phyloP scores from a whole-genome alignment of 2,329 filamentous ascomycete genomes.

The Xylariales sp. region DNA sequence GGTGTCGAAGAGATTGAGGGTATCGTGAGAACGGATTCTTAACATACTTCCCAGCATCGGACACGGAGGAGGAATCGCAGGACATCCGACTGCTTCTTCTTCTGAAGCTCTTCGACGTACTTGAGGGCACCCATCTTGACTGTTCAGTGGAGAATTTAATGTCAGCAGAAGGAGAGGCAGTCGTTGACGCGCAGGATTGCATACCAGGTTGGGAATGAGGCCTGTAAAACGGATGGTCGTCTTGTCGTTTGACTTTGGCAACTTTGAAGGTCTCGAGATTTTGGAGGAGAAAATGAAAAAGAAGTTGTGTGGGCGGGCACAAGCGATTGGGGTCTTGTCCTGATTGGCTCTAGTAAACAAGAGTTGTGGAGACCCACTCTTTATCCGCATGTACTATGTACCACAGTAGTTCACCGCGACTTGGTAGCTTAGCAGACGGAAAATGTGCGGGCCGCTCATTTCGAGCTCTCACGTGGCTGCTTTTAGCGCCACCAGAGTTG shows the following conservation, averaged over 20 bases:
- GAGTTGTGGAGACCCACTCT: neutral
- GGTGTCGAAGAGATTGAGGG: no score
- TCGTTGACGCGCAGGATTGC: slow-evolving; percentile 10
- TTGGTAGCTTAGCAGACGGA: no score
- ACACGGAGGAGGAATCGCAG: slow-evolving; percentile 99
- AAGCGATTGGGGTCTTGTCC: slow-evolving; percentile 22
- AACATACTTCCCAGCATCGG: slow-evolving; percentile 99
- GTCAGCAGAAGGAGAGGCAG: slow-evolving; percentile 17
- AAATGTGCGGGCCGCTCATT: no score
- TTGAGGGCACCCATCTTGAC: slow-evolving; percentile 98
- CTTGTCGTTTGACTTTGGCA: slow-evolving; percentile 24
- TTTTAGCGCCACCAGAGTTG: no score
- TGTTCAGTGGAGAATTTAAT: slow-evolving; percentile 23
- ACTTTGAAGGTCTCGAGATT: slow-evolving; percentile 16
- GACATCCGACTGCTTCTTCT: slow-evolving; percentile 99
- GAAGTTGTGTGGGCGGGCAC: slow-evolving; percentile 22
- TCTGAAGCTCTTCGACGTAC: slow-evolving; percentile 99
- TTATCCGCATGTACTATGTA: neutral
- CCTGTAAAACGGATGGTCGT: slow-evolving; percentile 31
- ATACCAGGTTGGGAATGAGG: slow-evolving; percentile 30
- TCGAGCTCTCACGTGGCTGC: no score
- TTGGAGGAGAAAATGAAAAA: slow-evolving; percentile 23
- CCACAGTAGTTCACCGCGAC: no score
- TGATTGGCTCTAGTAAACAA: neutral
- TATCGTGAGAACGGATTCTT: no score